These are phyloP conservation scores for Aegilops speltoides DNA, from an alignment of 176 grass and related monocot genomes.

Conservation along the genomic window DNA sequence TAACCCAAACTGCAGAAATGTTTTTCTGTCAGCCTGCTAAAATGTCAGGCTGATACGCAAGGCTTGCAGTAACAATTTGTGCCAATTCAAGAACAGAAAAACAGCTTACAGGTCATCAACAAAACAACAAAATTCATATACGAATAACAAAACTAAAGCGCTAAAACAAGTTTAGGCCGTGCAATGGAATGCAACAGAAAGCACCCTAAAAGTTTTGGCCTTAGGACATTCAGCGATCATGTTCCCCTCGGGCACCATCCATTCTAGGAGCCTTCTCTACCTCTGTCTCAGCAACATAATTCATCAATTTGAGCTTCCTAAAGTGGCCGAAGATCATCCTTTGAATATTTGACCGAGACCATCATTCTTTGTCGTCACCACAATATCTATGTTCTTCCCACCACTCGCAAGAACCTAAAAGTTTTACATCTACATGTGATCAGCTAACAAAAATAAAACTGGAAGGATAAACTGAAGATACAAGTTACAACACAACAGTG, in stretches of 20 bases:
- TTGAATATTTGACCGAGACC: constrained; percentile 1
- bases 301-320: constrained; percentile 74
- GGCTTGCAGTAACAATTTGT: background rate
- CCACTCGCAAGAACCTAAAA: constrained; percentile 76
- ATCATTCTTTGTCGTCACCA: constrained; percentile 46
- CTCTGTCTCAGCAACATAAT: constrained; percentile 82
- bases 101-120: background rate
- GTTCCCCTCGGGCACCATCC: constrained; percentile 54
- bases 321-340: constrained; percentile 53
- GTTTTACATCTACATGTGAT: background rate
- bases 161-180: constrained; percentile 33
- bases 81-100: background rate
- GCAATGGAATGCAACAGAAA: background rate
- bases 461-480: constrained; percentile 5
- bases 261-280: constrained; percentile 84
- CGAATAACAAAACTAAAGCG: constrained; percentile 18
- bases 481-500: background rate
- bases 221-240: constrained; percentile 22
- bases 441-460: background rate
- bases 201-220: background rate
- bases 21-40: background rate
- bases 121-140: constrained; percentile 29
- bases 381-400: constrained; percentile 83
- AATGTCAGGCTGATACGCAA: constrained; percentile 16
- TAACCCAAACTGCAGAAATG: background rate